phyloP scores from a whole-genome alignment of 352 stramenopile species.

The Phytophthora ohioensis region DNA sequence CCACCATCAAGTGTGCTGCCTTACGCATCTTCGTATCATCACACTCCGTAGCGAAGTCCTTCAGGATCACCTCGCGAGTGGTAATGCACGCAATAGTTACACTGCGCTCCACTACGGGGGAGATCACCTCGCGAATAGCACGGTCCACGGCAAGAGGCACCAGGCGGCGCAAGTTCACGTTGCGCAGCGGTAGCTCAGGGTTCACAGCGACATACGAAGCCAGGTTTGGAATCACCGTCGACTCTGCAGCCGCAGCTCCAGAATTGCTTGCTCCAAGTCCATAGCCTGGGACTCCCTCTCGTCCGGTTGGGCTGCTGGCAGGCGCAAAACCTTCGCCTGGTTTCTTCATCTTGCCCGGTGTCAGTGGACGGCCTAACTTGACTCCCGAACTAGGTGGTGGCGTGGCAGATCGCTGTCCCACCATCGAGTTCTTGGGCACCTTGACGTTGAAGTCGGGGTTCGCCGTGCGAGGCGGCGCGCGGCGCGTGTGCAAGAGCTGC shows the following conservation, averaged over 20 bases:
- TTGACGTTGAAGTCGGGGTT: slow-evolving; percentile 99
- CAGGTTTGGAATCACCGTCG: slow-evolving; percentile 98
- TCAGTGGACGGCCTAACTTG: slow-evolving; percentile 65
- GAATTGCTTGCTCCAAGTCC: slow-evolving; percentile 39
- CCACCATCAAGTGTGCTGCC: slow-evolving; percentile 98
- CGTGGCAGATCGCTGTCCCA: slow-evolving; percentile 58
- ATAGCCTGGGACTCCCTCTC: slow-evolving; percentile 42
- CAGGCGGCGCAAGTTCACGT: slow-evolving; percentile 94
- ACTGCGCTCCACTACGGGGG: slow-evolving; percentile 98
- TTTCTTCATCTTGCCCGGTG: slow-evolving; percentile 70
- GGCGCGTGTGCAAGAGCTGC: slow-evolving; percentile 90
- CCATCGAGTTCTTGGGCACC: slow-evolving; percentile 62
- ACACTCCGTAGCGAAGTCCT: slow-evolving; percentile 99
- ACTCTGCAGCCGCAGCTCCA: slow-evolving; percentile 68
- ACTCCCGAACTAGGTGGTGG: slow-evolving; percentile 58
- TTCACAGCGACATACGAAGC: slow-evolving; percentile 98
- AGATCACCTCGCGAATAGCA: slow-evolving; percentile 99
- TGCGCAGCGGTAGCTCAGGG: slow-evolving; percentile 94
- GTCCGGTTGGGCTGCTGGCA: slow-evolving; percentile 59
- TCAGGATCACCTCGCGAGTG: slow-evolving; percentile 97
- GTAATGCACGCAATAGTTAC: slow-evolving; percentile 99
- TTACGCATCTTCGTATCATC: slow-evolving; percentile 97
- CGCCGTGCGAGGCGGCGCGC: slow-evolving; percentile 92
- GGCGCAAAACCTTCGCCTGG: slow-evolving; percentile 59
- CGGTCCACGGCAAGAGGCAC: slow-evolving; percentile 97